phyloP scores from a whole-genome alignment of 2,329 filamentous ascomycete genomes.

The Cytospora paraplurivora region DNA sequence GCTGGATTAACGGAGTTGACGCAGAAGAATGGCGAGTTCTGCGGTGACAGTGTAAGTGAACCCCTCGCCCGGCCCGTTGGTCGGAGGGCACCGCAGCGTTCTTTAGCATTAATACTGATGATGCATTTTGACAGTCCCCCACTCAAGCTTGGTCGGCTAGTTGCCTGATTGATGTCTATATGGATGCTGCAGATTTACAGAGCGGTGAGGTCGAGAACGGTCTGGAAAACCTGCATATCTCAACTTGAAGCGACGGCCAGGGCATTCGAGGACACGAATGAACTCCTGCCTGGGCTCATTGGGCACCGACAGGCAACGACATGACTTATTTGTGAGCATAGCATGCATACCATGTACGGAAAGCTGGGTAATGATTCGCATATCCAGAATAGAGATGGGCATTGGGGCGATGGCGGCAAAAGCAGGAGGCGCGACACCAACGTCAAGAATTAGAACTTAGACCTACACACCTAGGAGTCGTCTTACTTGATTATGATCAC shows the following conservation, averaged over 20 bases:
- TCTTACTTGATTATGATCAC: neutral
- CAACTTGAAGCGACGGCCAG: slow-evolving; percentile 1
- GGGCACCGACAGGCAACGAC: neutral
- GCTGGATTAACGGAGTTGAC: slow-evolving; percentile 91
- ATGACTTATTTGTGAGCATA: neutral
- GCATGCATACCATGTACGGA: neutral
- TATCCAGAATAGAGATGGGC: neutral
- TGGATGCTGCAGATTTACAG: slow-evolving; percentile 73
- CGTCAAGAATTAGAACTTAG: neutral
- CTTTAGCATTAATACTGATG: slow-evolving; percentile 8
- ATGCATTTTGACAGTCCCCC: slow-evolving; percentile 63
- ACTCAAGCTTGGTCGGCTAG: slow-evolving; percentile 97
- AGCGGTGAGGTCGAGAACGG: slow-evolving; percentile 13
- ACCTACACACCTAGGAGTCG: neutral
- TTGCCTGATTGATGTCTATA: slow-evolving; percentile 93
- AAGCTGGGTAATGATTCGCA: neutral
- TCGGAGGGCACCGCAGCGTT: too few species aligned
- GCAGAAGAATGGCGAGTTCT: slow-evolving; percentile 82
- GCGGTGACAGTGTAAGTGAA: slow-evolving; percentile 78
- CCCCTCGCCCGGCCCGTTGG: too few species aligned
- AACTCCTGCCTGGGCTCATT: neutral
- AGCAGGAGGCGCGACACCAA: neutral
- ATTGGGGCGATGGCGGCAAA: neutral
- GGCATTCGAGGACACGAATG: neutral
- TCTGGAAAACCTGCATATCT: slow-evolving; percentile 21